Evolutionary conservation across 768 basidiomycete genomes (phyloP), one percentile per base, ranked within the genome.

Genomic region (Lentinula detonsa): DNA sequence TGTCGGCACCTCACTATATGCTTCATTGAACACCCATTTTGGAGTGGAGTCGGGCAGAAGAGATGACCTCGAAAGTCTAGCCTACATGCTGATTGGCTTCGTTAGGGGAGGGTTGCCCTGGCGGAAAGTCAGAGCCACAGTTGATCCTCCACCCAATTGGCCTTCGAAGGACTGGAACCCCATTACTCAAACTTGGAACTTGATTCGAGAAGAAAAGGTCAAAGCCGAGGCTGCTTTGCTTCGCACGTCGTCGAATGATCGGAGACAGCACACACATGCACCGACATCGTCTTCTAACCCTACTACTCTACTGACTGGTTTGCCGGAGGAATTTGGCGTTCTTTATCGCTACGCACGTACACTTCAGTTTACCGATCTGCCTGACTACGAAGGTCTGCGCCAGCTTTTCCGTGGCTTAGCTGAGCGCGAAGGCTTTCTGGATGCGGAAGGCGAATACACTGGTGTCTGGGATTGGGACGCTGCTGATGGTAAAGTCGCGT

Each of bases 1-100:
- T 31, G 90, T 92, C 56, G 90, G 90, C 15, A 91, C 90, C 0
- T 86, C 85, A 10, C 75, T 90, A 3, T 91, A 90, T 65, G 89
- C 89, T 3, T 82, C 85, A 28, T 82, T 90, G 66, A 88, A 86
- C 69, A 86, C 89, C 1, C 88, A 90, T 68, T 75, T 84, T n/a
- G 88, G 89, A 49, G 58, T 65, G 86, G 90, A 92, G 71, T 85
- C 84, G 10, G 87, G 88, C 5, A 82, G 90, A 52, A 81, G 90
- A 42, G 90, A 92, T 65, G 90, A 92, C 68, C 81, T 92, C 61
- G 90, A 91, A 72, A 85, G 85, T 0, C 76, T 92, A 6, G 87
- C 90, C 0, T 92, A 92, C 73, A 89, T 91, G 87, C 81, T 91
- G 62, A 84, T 91, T 46, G 91, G 91, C 67, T 91, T 92, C 71